These are phyloP conservation scores for Umbilicaria muhlenbergii DNA, from an alignment of 495 filamentous ascomycete genomes.

Conservation along the genomic window DNA sequence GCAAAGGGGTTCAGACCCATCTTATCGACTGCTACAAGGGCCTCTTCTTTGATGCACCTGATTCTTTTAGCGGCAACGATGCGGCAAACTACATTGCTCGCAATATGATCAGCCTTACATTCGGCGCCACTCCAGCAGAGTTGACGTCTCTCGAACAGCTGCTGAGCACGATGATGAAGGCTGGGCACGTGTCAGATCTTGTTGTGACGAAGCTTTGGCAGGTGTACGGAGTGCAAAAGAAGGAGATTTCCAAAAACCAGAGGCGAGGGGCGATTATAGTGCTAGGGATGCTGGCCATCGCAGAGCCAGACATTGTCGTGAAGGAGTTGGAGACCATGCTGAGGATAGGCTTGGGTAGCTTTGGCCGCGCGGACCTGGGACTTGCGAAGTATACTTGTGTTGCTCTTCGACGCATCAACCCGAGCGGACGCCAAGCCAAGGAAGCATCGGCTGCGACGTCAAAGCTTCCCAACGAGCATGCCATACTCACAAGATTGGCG, in stretches of 20 bases:
- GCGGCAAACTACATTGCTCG: slow-evolving; percentile 89
- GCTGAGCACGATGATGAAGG: slow-evolving; percentile 93
- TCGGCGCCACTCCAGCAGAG: slow-evolving; percentile 85
- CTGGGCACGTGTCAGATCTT: slow-evolving; percentile 66
- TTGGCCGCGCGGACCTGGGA: slow-evolving; percentile 68
- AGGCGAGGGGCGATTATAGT: slow-evolving; percentile 89
- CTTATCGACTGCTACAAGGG: slow-evolving; percentile 94
- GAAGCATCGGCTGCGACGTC: slow-evolving; percentile 49
- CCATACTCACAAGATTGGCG: slow-evolving; percentile 65
- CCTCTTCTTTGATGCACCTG: slow-evolving; percentile 89
- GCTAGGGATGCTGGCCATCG: slow-evolving; percentile 89
- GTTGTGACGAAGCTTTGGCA: slow-evolving; percentile 93
- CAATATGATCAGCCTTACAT: slow-evolving; percentile 98
- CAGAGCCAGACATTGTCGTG: slow-evolving; percentile 81
- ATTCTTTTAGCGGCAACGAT: slow-evolving; percentile 73
- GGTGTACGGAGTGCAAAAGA: slow-evolving; percentile 85
- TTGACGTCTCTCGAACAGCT: slow-evolving; percentile 91
- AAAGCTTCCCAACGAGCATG: slow-evolving; percentile 82
- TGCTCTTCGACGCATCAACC: slow-evolving; percentile 76
- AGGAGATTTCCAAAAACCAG: slow-evolving; percentile 86
- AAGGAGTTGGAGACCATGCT: slow-evolving; percentile 90
- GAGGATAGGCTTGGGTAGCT: slow-evolving; percentile 67
- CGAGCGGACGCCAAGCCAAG: slow-evolving; percentile 63
- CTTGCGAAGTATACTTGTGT: slow-evolving; percentile 92
- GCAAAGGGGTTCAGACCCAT: slow-evolving; percentile 93